Evolutionary conservation across 257 asterid species (phyloP).

Genomic region (Solanum peruvianum): DNA sequence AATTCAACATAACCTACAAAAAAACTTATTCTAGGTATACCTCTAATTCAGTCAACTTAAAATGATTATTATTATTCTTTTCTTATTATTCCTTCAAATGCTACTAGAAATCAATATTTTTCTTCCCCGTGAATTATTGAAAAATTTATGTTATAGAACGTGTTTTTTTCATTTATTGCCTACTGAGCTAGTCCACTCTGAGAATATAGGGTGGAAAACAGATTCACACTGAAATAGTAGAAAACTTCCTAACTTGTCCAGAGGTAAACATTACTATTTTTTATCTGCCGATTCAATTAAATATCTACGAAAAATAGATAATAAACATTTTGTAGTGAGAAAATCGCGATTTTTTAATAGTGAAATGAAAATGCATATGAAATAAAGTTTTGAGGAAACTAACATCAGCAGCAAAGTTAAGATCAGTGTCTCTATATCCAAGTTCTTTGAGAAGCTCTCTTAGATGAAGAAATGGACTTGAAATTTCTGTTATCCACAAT

Average conservation of each 20-base stretch:
- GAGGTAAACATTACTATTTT: background rate
- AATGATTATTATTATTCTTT: background rate
- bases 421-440: constrained; percentile 55
- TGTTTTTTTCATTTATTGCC: no score
- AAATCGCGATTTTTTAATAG: background rate
- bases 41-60: no score
- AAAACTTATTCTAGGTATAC: no score
- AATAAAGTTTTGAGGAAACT: constrained; percentile 19
- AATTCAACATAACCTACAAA: no score
- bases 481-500: constrained; percentile 74
- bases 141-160: fast-evolving
- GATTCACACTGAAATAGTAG: background rate
- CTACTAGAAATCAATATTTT: fast-evolving
- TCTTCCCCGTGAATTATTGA: fast-evolving
- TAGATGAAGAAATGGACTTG: constrained; percentile 78
- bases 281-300: no score
- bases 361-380: background rate
- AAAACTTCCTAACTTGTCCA: fast-evolving
- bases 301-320: no score
- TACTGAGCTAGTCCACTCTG: fast-evolving
- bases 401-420: constrained; percentile 84
- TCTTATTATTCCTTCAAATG: background rate
- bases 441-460: constrained; percentile 89
- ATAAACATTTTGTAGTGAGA: background rate
- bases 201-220: fast-evolving